Evolutionary conservation across 306 rosid species (phyloP).

Genomic region (Cajanus cajan): DNA sequence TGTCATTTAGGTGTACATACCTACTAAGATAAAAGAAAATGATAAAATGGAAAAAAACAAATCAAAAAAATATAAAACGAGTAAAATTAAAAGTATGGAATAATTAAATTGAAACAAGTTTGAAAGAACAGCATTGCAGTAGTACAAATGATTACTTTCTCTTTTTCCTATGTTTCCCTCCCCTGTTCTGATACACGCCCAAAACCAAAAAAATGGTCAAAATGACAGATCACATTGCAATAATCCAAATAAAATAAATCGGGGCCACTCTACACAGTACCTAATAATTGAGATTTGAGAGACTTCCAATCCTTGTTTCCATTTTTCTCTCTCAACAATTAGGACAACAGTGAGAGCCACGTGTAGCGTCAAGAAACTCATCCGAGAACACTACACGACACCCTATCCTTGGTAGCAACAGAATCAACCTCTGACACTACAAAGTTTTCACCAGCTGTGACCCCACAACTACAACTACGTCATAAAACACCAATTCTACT

Average conservation of each 20-base stretch:
- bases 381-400: background rate
- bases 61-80: background rate
- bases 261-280: background rate
- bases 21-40: background rate
- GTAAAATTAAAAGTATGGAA: background rate
- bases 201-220: background rate
- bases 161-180: background rate
- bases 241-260: constrained; percentile 10
- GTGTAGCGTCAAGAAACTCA: background rate
- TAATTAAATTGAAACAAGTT: background rate
- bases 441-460: background rate
- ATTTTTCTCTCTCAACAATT: background rate
- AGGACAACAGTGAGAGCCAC: background rate
- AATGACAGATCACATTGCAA: background rate
- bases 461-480: background rate
- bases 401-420: background rate
- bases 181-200: background rate
- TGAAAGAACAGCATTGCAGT: background rate
- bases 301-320: background rate
- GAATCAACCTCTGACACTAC: background rate
- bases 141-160: background rate
- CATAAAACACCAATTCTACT: background rate
- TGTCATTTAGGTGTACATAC: background rate
- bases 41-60: no score
- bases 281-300: background rate